Conservation (phyloP, 257 asterid species). For the Voacanga thouarsii region DNA sequence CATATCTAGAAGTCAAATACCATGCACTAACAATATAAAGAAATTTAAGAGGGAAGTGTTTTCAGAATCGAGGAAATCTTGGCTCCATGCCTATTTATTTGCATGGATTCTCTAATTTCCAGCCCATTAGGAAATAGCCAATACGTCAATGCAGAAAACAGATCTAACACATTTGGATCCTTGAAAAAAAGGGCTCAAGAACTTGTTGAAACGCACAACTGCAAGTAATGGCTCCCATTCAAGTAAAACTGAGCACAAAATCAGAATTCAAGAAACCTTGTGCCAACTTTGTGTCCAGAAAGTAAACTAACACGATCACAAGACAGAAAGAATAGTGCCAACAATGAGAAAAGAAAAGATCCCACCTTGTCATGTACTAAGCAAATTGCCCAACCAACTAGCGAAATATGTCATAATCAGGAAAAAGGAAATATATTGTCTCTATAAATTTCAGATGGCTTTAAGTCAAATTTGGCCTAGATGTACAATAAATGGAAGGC, state of each 20-base stretch:
- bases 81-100: neutral
- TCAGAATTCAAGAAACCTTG: neutral
- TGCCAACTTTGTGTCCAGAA: neutral
- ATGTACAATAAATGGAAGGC: neutral
- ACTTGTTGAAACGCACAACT: neutral
- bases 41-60: neutral
- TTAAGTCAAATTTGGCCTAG: neutral
- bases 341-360: too few species aligned
- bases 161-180: neutral
- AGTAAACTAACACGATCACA: neutral
- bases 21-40: neutral
- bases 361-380: too few species aligned
- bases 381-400: too few species aligned
- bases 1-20: conserved; percentile 1
- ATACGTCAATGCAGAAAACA: neutral
- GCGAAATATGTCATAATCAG: too few species aligned
- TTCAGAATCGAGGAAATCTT: neutral
- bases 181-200: neutral
- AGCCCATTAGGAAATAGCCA: neutral
- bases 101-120: neutral
- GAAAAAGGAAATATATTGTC: neutral
- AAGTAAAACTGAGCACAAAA: neutral
- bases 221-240: neutral
- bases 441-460: neutral
- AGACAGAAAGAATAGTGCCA: neutral